Evolutionary conservation across 106 monocot species (phyloP).

Genomic region (Acorus gramineus): DNA sequence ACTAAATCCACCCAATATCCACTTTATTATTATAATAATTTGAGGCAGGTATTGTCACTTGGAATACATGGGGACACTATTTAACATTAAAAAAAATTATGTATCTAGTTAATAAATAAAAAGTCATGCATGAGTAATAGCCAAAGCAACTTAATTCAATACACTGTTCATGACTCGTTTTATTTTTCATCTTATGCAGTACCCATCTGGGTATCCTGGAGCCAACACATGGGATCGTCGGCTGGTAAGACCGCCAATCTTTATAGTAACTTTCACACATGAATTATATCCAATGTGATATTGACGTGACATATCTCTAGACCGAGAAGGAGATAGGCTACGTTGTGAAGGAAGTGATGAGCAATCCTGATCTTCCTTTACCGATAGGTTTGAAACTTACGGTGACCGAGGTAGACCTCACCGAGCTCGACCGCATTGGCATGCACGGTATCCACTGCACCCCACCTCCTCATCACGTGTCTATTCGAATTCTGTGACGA

Average conservation of each 20-base stretch:
- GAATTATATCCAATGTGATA: no score
- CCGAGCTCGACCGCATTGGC: no score
- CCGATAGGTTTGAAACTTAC: constrained; percentile 80
- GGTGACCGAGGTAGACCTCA: constrained; percentile 40
- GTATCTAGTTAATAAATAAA: constrained; percentile 29
- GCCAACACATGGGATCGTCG: not conserved
- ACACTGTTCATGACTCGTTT: no score
- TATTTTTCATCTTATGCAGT: no score
- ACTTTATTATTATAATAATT: not conserved
- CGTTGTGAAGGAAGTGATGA: constrained; percentile 64
- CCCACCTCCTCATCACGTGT: no score
- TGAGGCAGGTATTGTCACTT: constrained; percentile 18
- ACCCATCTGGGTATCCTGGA: no score
- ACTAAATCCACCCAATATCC: constrained; percentile 30
- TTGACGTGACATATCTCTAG: constrained; percentile 13
- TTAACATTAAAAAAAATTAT: constrained; percentile 22
- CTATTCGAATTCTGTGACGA: no score
- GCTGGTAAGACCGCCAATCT: not conserved
- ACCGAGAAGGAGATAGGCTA: constrained; percentile 57
- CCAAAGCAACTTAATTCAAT: not conserved
- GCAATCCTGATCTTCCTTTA: constrained; percentile 81
- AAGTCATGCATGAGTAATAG: not conserved
- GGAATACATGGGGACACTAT: constrained; percentile 69
- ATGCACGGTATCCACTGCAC: no score
- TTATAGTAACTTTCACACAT: not conserved